These are phyloP conservation scores for Nicotiana tabacum DNA, from an alignment of 257 asterid genomes.

Conservation along the genomic window DNA sequence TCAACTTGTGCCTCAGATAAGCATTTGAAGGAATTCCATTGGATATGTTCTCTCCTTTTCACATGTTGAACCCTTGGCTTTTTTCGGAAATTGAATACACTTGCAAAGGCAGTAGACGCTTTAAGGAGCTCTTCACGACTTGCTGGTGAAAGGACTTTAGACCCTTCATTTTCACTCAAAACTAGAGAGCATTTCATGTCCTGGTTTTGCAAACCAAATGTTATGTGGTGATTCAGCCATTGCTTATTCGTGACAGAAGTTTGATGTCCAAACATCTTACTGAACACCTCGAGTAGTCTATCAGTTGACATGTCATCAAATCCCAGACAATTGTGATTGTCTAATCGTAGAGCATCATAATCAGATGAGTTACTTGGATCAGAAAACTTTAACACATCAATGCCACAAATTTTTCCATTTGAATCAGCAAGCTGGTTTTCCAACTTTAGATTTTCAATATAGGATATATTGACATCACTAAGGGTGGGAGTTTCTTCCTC, in stretches of 20 bases:
- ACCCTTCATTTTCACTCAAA: constrained; percentile 4
- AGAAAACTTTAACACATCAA: background rate
- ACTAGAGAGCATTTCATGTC: background rate
- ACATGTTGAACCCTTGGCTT: constrained; percentile 15
- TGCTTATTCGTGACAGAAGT: background rate
- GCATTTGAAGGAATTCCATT: background rate
- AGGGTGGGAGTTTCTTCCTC: constrained; percentile 3
- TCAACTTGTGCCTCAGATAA: background rate
- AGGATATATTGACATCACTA: background rate
- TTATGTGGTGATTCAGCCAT: background rate
- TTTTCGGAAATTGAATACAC: constrained; percentile 14
- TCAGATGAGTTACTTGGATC: constrained; percentile 1
- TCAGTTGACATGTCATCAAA: background rate
- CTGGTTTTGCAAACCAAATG: constrained; percentile 7
- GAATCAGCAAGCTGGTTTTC: background rate
- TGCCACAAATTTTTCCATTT: background rate
- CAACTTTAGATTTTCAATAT: background rate
- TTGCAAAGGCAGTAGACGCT: constrained; percentile 12
- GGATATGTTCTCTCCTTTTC: constrained; percentile 4
- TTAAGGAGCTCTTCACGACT: background rate
- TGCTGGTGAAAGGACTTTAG: background rate
- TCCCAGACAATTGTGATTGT: background rate
- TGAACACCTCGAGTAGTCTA: background rate
- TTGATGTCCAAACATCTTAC: constrained; percentile 4
- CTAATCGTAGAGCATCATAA: background rate